phyloP scores from a whole-genome alignment of 495 filamentous ascomycete species.

The Astrocystis sublimbata region DNA sequence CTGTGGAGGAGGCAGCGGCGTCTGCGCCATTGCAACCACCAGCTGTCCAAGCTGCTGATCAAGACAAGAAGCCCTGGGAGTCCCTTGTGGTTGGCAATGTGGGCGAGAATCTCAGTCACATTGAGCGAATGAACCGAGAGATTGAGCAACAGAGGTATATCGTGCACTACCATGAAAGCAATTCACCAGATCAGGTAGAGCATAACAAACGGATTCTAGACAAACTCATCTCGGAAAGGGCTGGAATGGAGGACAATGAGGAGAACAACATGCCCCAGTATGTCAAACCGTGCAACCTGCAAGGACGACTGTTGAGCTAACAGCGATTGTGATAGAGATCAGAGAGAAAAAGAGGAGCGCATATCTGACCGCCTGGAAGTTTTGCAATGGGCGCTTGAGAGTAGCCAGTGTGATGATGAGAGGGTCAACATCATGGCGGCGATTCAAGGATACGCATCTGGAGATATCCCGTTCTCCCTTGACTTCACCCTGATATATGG shows the following conservation, averaged over 20 bases:
- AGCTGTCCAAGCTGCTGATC: not conserved
- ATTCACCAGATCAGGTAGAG: slow-evolving; percentile 29
- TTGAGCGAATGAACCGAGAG: slow-evolving; percentile 42
- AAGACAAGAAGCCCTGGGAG: slow-evolving; percentile 31
- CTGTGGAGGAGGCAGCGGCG: not conserved
- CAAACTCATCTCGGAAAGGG: slow-evolving; percentile 33
- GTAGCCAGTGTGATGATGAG: slow-evolving; percentile 41
- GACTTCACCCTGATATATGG: slow-evolving; percentile 48
- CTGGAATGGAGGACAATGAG: slow-evolving; percentile 38
- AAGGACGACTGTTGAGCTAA: slow-evolving; percentile 15
- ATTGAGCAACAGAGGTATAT: slow-evolving; percentile 39
- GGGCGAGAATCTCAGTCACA: slow-evolving; percentile 41
- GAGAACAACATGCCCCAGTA: slow-evolving; percentile 43
- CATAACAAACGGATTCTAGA: slow-evolving; percentile 33
- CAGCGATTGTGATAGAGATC: slow-evolving; percentile 15
- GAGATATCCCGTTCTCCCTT: slow-evolving; percentile 40
- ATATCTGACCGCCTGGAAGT: slow-evolving; percentile 35
- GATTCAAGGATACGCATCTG: slow-evolving; percentile 44
- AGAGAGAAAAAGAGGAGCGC: slow-evolving; percentile 27
- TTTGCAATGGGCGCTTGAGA: slow-evolving; percentile 34
- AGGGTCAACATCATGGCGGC: slow-evolving; percentile 46
- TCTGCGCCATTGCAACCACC: not conserved
- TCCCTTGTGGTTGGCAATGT: slow-evolving; percentile 29
- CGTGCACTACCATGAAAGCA: slow-evolving; percentile 30
- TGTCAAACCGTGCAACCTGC: slow-evolving; percentile 4